These are phyloP conservation scores for Irpex rosettiformis DNA, from an alignment of 1,284 basidiomycete genomes.

Conservation along the genomic window DNA sequence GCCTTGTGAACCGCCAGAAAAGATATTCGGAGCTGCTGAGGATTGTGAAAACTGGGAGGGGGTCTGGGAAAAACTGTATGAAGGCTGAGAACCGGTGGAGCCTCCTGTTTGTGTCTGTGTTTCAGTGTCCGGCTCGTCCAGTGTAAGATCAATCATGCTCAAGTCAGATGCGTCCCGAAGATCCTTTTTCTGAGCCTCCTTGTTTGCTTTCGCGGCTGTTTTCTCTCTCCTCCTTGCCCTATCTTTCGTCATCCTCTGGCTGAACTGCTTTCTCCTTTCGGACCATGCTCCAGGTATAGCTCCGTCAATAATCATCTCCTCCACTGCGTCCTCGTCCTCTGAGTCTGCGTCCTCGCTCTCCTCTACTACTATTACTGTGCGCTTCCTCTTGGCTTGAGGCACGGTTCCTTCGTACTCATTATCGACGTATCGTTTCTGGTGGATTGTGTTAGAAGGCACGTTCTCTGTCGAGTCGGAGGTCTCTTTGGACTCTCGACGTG, in stretches of 20 bases:
- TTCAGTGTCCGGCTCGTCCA: not conserved
- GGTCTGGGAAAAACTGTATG: not conserved
- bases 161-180: slow-evolving; percentile 6
- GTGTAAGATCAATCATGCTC: slow-evolving; percentile 19
- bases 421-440: slow-evolving; percentile 3
- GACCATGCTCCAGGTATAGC: not conserved
- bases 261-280: slow-evolving; percentile 18
- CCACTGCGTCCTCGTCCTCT: slow-evolving; percentile 39
- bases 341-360: slow-evolving; percentile 34
- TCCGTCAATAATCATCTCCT: slow-evolving; percentile 54
- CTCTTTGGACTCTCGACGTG: slow-evolving; percentile 17
- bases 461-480: not conserved
- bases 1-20: not conserved
- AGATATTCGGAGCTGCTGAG: not conserved
- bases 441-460: not conserved
- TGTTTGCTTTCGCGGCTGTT: slow-evolving; percentile 16
- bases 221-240: slow-evolving; percentile 35
- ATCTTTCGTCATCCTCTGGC: slow-evolving; percentile 29
- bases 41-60: not conserved
- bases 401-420: slow-evolving; percentile 4
- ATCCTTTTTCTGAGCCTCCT: not conserved
- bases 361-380: slow-evolving; percentile 6
- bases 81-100: not conserved
- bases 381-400: slow-evolving; percentile 8
- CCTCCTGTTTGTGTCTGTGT: not conserved